These are phyloP conservation scores for Penicillium robsamsonii DNA, from an alignment of 495 filamentous ascomycete species.

Conservation along the genomic window DNA sequence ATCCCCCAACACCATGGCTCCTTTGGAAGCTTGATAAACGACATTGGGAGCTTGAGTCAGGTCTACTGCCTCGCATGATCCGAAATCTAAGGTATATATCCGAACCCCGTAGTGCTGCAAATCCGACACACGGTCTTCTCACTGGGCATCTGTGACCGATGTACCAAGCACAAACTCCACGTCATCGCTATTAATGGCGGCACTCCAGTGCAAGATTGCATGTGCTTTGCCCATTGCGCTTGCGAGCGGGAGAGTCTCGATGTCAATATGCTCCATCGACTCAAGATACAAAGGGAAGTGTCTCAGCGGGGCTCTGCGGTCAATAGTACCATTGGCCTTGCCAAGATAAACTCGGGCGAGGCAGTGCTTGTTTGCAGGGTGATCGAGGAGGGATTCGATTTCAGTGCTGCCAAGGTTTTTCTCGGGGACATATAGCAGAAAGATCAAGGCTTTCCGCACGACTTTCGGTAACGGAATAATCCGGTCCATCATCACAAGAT, in stretches of 20 bases:
- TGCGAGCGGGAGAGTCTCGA: conserved; percentile 8
- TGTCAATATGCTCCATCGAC: conserved; percentile 1
- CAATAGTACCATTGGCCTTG: conserved; percentile 33
- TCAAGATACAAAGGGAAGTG: conserved; percentile 17
- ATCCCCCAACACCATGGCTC: conserved; percentile 17
- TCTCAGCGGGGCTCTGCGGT: background rate
- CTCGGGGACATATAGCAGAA: background rate
- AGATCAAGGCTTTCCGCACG: conserved; percentile 8
- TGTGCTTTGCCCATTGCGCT: conserved; percentile 15
- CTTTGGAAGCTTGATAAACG: conserved; percentile 20
- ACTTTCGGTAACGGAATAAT: conserved; percentile 15
- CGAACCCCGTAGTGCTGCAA: conserved; percentile 9
- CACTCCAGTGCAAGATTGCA: conserved; percentile 17
- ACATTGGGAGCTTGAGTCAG: conserved; percentile 5
- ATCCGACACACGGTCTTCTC: background rate
- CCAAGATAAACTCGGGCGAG: conserved; percentile 13
- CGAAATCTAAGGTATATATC: conserved; percentile 15
- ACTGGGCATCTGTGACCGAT: background rate
- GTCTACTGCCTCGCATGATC: conserved; percentile 16
- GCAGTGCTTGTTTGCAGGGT: conserved; percentile 15
- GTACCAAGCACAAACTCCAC: conserved; percentile 20
- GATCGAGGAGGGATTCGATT: background rate
- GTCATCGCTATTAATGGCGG: conserved; percentile 15
- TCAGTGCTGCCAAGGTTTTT: background rate
- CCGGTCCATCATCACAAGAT: conserved; percentile 9